Percentiles rank a stretch among this genome's conserved stretches.
phyloP scores from a whole-genome alignment of 2,329 filamentous ascomycete species.

The Pseudogymnoascus sp. region DNA sequence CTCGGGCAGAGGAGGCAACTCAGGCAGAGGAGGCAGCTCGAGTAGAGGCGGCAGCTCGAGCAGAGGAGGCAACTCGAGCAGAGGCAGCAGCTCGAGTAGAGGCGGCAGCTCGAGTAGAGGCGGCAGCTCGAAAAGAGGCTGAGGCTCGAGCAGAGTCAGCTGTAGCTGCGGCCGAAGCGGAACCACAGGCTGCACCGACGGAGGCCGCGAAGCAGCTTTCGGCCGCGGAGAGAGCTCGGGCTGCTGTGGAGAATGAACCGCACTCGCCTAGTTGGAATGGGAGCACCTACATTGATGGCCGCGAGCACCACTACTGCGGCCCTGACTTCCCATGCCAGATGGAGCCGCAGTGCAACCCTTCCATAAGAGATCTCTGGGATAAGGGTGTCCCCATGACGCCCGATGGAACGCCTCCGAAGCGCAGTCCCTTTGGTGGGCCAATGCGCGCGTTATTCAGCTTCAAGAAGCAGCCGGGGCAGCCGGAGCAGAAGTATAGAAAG shows the following conservation, averaged over 20 bases:
- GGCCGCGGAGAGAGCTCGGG: not conserved
- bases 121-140: not conserved
- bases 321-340: not conserved
- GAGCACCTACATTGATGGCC: not conserved
- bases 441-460: not conserved
- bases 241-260: not conserved
- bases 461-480: not conserved
- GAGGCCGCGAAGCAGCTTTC: not conserved
- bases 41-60: not conserved
- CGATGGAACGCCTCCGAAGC: not conserved
- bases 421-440: not conserved
- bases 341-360: not conserved
- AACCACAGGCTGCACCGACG: not conserved
- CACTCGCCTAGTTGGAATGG: slow-evolving; percentile 1
- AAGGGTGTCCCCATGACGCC: not conserved
- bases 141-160: not conserved
- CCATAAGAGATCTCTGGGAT: not conserved
- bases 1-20: not conserved
- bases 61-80: not conserved
- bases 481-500: not conserved
- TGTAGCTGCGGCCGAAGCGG: not conserved
- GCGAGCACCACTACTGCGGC: not conserved
- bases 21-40: not conserved
- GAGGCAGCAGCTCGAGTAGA: not conserved
- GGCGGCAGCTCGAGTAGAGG: not conserved